Conservation (phyloP, 352 stramenopile species). For the Pythium oligandrum region DNA sequence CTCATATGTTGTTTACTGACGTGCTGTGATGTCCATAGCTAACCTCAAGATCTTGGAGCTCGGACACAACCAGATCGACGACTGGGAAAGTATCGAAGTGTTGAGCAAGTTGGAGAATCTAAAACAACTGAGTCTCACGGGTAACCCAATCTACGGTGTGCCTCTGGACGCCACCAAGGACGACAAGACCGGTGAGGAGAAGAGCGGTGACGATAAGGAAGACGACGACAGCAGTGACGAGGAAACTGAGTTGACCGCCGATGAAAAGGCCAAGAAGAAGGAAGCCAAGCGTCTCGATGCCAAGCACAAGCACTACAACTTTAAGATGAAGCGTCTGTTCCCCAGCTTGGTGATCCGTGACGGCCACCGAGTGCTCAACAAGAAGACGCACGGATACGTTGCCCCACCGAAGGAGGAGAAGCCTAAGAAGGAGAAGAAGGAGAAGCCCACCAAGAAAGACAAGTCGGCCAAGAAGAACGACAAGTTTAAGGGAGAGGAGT, state of each 20-base stretch:
- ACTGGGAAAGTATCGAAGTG: conserved; percentile 71
- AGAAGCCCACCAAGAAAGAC: conserved; percentile 11
- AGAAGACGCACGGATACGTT: conserved; percentile 80
- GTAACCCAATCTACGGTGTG: conserved; percentile 71
- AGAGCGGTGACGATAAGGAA: conserved; percentile 2
- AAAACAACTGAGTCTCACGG: conserved; percentile 75
- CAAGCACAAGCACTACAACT: conserved; percentile 87
- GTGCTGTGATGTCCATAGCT: conserved; percentile 23
- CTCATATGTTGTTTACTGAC: conserved; percentile 1
- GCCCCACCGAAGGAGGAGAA: conserved; percentile 69
- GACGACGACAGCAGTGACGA: conserved; percentile 11
- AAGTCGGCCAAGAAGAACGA: conserved; percentile 16
- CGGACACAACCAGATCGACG: conserved; percentile 78
- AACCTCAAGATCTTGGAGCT: conserved; percentile 80
- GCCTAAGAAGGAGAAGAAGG: conserved; percentile 12
- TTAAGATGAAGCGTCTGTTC: conserved; percentile 86
- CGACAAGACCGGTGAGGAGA: conserved; percentile 16
- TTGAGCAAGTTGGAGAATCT: conserved; percentile 53
- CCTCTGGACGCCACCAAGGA: conserved; percentile 24
- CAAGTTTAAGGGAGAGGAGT: conserved; percentile 20
- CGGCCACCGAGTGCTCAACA: conserved; percentile 68
- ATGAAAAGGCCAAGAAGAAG: conserved; percentile 51
- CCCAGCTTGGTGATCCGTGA: conserved; percentile 76
- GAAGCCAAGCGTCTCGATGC: conserved; percentile 62
- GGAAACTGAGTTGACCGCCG: conserved; percentile 30